These are phyloP conservation scores for Oropetium thomaeum DNA, from an alignment of 176 grass and related monocot species.

Conservation along the genomic window DNA sequence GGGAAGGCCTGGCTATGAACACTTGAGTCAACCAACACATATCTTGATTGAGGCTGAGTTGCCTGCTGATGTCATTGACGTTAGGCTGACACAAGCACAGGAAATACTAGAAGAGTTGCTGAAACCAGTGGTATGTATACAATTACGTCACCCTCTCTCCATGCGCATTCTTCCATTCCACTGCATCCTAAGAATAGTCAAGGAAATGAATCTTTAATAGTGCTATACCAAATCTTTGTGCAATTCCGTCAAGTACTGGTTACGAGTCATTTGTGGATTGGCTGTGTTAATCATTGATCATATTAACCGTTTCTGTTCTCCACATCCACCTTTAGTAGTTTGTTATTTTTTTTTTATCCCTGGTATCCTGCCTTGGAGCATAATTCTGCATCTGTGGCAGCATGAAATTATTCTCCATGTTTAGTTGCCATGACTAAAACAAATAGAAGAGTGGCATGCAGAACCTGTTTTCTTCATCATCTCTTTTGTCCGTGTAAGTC, in stretches of 20 bases:
- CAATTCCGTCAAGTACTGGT: neutral
- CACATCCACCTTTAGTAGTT: neutral
- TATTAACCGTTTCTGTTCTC: neutral
- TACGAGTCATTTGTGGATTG: slow-evolving; percentile 5
- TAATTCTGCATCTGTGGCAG: neutral
- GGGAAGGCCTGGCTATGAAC: slow-evolving; percentile 79
- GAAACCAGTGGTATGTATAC: slow-evolving; percentile 68
- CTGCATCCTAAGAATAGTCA: neutral
- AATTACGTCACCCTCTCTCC: neutral
- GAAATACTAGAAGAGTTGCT: slow-evolving; percentile 77
- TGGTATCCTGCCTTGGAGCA: neutral
- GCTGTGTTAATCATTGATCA: neutral
- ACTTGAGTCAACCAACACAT: slow-evolving; percentile 72
- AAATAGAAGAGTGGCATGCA: slow-evolving; percentile 5
- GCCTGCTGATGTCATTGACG: slow-evolving; percentile 73
- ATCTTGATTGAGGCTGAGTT: slow-evolving; percentile 93
- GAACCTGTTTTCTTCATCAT: neutral
- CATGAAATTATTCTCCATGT: neutral
- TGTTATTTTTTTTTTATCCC: neutral
- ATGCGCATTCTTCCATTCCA: neutral
- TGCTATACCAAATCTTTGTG: neutral
- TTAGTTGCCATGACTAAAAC: neutral
- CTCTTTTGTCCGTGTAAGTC: neutral
- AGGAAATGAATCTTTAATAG: neutral
- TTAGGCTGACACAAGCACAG: slow-evolving; percentile 68